Evolutionary conservation across 345 rosid species (phyloP).

Genomic region (Zanthoxylum bungeanum): DNA sequence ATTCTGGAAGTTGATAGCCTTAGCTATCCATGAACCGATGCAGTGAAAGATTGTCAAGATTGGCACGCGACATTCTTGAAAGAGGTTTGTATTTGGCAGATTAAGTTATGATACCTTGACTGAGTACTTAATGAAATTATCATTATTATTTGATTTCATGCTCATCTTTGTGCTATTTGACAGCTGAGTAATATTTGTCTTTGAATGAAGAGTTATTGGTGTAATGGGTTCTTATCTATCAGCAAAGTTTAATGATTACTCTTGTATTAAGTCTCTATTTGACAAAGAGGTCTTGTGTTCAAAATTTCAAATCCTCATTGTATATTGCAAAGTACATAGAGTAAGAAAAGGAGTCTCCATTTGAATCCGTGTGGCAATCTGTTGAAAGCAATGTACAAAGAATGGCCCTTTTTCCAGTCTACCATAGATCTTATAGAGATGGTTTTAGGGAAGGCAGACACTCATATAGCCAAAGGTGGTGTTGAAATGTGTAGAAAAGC

Average conservation of each 20-base stretch:
- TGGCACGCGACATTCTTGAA: constrained; percentile 83
- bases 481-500: neutral
- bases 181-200: neutral
- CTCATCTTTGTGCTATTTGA: constrained; percentile 3
- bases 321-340: too few relatives aligned
- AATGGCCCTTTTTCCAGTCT: constrained; percentile 94
- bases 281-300: too few relatives aligned
- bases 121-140: neutral
- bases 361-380: too few relatives aligned
- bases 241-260: too few relatives aligned
- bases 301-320: too few relatives aligned
- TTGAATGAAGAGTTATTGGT: neutral
- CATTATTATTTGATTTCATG: constrained; percentile 1
- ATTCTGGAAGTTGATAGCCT: constrained; percentile 86
- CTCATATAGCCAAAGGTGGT: constrained; percentile 50
- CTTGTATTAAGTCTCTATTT: too few relatives aligned
- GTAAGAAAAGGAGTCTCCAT: too few relatives aligned
- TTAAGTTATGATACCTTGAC: constrained; percentile 9
- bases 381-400: constrained; percentile 82
- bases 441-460: constrained; percentile 90
- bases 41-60: constrained; percentile 55
- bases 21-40: constrained; percentile 75
- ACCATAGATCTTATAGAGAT: constrained; percentile 95
- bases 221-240: too few relatives aligned
- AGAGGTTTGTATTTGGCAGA: constrained; percentile 44